A percentile compares a stretch with the other conserved stretches of the same genome.
Evolutionary conservation across 140 eudicot species (phyloP).

Genomic region (Senecio squalidus): DNA sequence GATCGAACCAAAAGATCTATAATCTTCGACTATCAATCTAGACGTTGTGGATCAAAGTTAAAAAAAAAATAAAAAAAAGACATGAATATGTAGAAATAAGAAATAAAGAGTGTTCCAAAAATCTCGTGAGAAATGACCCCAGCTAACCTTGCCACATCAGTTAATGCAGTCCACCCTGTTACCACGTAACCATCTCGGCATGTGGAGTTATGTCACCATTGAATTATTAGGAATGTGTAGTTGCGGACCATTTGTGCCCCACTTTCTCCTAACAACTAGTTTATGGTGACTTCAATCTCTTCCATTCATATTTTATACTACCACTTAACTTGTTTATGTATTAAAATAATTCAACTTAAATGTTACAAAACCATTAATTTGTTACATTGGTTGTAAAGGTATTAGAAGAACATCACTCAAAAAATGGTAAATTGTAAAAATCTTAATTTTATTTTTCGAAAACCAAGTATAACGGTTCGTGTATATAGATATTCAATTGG

Average conservation of each 20-base stretch:
- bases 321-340: background rate
- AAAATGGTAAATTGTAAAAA: too few relatives aligned
- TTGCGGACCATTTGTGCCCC: constrained; percentile 22
- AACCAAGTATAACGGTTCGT: too few relatives aligned
- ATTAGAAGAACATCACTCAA: too few relatives aligned
- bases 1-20: too few relatives aligned
- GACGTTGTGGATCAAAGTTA: background rate
- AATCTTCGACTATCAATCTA: too few relatives aligned
- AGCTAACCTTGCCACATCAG: constrained; percentile 34
- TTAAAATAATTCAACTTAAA: too few relatives aligned
- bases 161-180: constrained; percentile 39
- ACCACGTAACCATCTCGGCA: constrained; percentile 33
- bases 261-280: constrained; percentile 21
- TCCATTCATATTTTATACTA: too few relatives aligned
- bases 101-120: constrained; percentile 17
- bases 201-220: constrained; percentile 22
- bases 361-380: too few relatives aligned
- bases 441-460: too few relatives aligned
- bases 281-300: background rate
- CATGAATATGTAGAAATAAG: background rate
- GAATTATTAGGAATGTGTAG: background rate
- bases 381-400: too few relatives aligned
- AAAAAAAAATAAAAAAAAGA: background rate
- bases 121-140: constrained; percentile 24
- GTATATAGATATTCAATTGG: too few relatives aligned